phyloP scores from a whole-genome alignment of 257 asterid species.

The Fraxinus anomala region DNA sequence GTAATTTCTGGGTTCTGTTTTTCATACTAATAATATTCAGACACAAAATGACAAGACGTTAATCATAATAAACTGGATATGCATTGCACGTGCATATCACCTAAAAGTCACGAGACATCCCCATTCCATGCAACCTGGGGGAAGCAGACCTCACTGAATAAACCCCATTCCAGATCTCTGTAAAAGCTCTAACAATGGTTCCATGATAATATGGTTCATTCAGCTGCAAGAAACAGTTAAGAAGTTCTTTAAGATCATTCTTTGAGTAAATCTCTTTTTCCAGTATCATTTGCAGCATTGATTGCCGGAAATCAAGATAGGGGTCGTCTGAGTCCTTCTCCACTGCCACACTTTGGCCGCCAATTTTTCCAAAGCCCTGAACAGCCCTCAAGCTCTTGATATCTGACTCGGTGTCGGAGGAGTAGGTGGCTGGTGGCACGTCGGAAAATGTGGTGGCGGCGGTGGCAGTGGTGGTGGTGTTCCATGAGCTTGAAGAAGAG shows the following conservation, averaged over 20 bases:
- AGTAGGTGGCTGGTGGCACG: conserved; percentile 24
- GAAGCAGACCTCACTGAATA: conserved; percentile 37
- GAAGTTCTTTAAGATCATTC: conserved; percentile 68
- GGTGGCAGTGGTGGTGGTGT: conserved; percentile 41
- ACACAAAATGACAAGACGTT: background rate
- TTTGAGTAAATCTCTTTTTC: conserved; percentile 72
- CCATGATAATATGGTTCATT: conserved; percentile 84
- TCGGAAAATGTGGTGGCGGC: conserved; percentile 42
- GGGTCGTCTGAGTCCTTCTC: conserved; percentile 91
- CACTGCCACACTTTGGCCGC: conserved; percentile 74
- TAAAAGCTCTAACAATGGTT: conserved; percentile 69
- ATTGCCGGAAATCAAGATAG: conserved; percentile 75
- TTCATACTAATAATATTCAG: background rate
- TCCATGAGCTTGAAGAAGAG: conserved; percentile 40
- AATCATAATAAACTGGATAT: background rate
- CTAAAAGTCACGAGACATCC: conserved; percentile 49
- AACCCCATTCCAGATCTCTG: conserved; percentile 88
- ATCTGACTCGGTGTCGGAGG: conserved; percentile 46
- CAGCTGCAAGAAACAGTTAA: conserved; percentile 82
- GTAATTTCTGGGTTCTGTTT: conserved; percentile 23
- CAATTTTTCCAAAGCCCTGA: conserved; percentile 66
- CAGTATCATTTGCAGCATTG: conserved; percentile 92
- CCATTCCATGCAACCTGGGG: conserved; percentile 33
- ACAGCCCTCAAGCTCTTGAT: conserved; percentile 57
- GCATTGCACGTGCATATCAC: conserved; percentile 35